These are phyloP conservation scores for Pugionium cornutum DNA, from an alignment of 345 rosid species.

Conservation along the genomic window DNA sequence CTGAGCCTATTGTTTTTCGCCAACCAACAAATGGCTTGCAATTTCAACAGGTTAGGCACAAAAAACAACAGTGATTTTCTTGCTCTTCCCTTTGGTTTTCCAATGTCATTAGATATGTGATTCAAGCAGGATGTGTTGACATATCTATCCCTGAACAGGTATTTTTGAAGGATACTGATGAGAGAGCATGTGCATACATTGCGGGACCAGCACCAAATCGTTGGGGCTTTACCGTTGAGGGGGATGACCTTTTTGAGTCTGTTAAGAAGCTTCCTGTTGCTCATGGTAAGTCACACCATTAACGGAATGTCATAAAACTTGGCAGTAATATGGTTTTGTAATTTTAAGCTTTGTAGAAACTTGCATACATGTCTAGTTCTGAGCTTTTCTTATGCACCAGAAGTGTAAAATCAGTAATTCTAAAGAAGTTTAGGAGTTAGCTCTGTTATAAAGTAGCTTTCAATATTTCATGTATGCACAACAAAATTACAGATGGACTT, in stretches of 20 bases:
- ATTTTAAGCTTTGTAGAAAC: conserved; percentile 6
- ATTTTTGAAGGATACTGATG: conserved; percentile 95
- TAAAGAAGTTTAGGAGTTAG: conserved; percentile 13
- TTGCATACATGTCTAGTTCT: conserved; percentile 24
- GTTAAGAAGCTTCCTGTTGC: conserved; percentile 47
- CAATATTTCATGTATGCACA: conserved; percentile 30
- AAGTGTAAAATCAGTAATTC: conserved; percentile 2
- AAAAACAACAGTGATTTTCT: conserved; percentile 24
- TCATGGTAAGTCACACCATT: conserved; percentile 53
- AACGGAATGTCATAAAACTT: background rate
- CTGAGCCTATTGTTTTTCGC: conserved; percentile 65
- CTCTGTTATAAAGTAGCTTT: conserved; percentile 17
- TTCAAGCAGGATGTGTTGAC: conserved; percentile 19
- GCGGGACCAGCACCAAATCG: conserved; percentile 99
- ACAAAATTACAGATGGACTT: conserved; percentile 55
- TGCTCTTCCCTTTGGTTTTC: conserved; percentile 9
- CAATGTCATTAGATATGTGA: conserved; percentile 15
- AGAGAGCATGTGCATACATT: conserved; percentile 98
- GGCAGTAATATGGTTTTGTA: background rate
- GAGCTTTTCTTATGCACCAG: conserved; percentile 12
- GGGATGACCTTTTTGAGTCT: conserved; percentile 73
- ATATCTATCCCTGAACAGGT: conserved; percentile 55
- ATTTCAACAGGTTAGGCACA: conserved; percentile 70
- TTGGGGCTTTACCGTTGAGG: conserved; percentile 93
- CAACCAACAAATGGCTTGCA: conserved; percentile 72